These are phyloP conservation scores for Colletotrichum australisinense DNA, from an alignment of 2,329 filamentous ascomycete species.

Conservation along the genomic window DNA sequence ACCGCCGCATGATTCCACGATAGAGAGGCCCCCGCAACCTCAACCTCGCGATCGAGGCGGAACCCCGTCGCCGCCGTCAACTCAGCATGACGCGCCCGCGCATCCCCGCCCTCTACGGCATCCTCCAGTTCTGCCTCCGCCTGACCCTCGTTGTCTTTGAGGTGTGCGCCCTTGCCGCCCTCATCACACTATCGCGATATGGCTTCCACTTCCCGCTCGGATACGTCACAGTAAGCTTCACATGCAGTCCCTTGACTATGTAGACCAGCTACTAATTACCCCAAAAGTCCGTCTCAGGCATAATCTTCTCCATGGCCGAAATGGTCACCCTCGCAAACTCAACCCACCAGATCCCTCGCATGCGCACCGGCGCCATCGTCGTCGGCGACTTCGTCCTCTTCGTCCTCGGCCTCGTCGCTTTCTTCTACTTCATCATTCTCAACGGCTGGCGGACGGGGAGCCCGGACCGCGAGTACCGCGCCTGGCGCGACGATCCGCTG, in stretches of 20 bases:
- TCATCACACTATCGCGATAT: constrained; percentile 34
- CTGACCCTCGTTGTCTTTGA: constrained; percentile 36
- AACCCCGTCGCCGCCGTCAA: neutral
- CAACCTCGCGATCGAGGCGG: constrained; percentile 7
- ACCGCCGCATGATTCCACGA: constrained; percentile 24
- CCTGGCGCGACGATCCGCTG: constrained; percentile 32
- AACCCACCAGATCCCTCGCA: constrained; percentile 35
- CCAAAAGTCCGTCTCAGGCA: constrained; percentile 47
- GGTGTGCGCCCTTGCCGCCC: constrained; percentile 36
- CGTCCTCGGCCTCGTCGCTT: constrained; percentile 37
- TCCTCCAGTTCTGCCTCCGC: constrained; percentile 38
- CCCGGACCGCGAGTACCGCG: constrained; percentile 25
- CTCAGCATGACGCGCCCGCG: constrained; percentile 35
- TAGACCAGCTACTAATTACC: too few relatives aligned
- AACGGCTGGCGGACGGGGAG: constrained; percentile 34
- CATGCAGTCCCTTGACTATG: neutral
- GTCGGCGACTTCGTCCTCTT: constrained; percentile 36
- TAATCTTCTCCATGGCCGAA: constrained; percentile 55
- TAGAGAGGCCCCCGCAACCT: neutral
- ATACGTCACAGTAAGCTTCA: constrained; percentile 32
- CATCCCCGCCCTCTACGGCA: constrained; percentile 36
- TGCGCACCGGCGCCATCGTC: constrained; percentile 35
- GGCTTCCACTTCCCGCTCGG: constrained; percentile 33
- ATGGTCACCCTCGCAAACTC: constrained; percentile 38
- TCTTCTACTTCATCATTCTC: constrained; percentile 38